Conservation (phyloP, 768 basidiomycete species). For the Russula compacta region DNA sequence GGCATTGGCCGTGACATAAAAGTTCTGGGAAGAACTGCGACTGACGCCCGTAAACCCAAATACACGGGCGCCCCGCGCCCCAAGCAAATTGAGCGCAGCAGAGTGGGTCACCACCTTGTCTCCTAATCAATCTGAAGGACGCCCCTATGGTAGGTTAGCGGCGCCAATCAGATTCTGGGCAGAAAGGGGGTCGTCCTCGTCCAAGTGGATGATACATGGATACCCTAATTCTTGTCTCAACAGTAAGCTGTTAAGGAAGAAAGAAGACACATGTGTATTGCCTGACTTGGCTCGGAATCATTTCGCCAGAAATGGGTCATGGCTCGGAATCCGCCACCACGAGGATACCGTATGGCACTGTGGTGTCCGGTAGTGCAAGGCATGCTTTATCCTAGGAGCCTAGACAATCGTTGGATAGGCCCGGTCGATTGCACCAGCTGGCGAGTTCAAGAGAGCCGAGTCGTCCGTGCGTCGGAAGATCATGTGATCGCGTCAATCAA, state of each 20-base stretch:
- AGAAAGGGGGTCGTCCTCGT: neutral
- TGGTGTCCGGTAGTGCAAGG: neutral
- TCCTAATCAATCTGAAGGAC: neutral
- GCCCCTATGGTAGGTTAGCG: neutral
- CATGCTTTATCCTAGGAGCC: neutral
- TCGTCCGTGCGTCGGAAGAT: neutral
- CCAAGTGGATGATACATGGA: neutral
- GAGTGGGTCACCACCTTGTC: too few species aligned
- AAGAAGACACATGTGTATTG: too few species aligned
- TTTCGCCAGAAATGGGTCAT: neutral
- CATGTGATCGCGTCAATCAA: slow-evolving; percentile 19
- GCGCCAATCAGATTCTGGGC: neutral
- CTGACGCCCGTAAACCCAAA: slow-evolving; percentile 9
- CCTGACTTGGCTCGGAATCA: too few species aligned
- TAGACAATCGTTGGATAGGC: too few species aligned
- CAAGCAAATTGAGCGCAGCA: neutral
- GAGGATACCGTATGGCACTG: neutral
- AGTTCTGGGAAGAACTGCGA: slow-evolving; percentile 2
- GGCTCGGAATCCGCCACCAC: neutral
- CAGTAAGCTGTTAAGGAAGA: neutral
- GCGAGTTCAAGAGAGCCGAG: too few species aligned
- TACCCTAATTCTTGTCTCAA: neutral
- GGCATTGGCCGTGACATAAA: neutral
- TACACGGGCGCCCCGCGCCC: slow-evolving; percentile 16
- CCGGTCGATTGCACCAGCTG: too few species aligned